Base-by-base conservation (phyloP, 345 rosid genomes). In the Boechera divaricarpa region DNA sequence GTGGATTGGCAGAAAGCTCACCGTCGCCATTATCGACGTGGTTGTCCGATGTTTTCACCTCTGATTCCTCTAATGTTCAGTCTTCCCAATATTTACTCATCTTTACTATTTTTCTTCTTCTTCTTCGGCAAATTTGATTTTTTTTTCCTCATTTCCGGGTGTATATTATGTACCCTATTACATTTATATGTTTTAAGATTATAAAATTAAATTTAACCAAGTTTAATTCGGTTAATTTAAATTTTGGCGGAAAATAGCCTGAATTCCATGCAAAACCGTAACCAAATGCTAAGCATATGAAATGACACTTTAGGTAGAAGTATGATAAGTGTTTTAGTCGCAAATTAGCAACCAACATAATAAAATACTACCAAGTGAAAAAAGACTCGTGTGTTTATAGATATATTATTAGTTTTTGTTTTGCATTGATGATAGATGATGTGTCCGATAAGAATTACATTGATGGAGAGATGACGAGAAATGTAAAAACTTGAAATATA, bases 41-140 rank as follows among this genome's bases (percentile, higher is more conserved):
- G 92, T 56, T 83, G 48, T 84, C 92, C 2, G 79, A 69, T 74
- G 78, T 81, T 24, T 16, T 84, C 44, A 66, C 79, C 0, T 91
- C 85, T 47, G 71, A 57, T 36, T 87, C 96, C 5, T 52, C 81
- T 10, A 62, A 49, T 54, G 33, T 56, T 39, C 18, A 21, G 7
- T 77, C 65, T 77, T 77, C 45, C 0, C 60, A 26, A 11, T 63
- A 0, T 55, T 26, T 70, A 11, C 44, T 70, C 33, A 35, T 70
- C 4, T 70, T 63, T 63, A 53, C 21, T 45, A 11, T 33, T 21
- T n/a, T 69, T 70, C 38, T 69, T 52, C 63, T 61, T 42, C 39
- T 54, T 33, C 2, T 69, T 28, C 16, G 52, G 35, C 16, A 3
- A n/a, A 35, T 63, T 55, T 70, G 42, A 76, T 8, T 5, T 39